These are phyloP conservation scores for Ophiocordyceps camponoti-saundersi DNA, from an alignment of 2,329 filamentous ascomycete genomes.

Conservation along the genomic window DNA sequence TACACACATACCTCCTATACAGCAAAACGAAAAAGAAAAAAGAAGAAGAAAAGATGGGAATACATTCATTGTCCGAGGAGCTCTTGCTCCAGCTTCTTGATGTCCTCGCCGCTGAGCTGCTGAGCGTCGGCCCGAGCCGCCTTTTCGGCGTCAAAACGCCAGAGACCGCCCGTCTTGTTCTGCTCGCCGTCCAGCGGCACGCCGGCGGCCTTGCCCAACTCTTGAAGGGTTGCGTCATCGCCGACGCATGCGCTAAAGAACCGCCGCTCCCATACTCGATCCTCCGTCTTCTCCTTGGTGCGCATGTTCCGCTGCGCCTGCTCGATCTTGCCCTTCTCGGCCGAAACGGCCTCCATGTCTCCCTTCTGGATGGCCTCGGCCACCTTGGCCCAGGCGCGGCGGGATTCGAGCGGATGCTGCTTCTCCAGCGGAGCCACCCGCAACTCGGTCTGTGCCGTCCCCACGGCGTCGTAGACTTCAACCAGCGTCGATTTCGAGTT, in stretches of 20 bases:
- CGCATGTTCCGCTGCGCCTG: conserved; percentile 65
- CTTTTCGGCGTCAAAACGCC: conserved; percentile 37
- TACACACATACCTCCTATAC: too few species aligned
- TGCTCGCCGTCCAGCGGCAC: conserved; percentile 33
- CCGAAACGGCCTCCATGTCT: conserved; percentile 65
- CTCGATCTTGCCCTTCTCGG: conserved; percentile 80
- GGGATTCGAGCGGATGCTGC: conserved; percentile 76
- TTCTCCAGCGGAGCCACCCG: conserved; percentile 54
- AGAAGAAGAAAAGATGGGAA: not conserved
- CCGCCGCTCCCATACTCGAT: conserved; percentile 60
- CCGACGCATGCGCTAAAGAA: conserved; percentile 52
- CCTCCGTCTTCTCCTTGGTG: conserved; percentile 57
- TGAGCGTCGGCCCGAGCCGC: conserved; percentile 20
- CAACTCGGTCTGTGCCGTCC: conserved; percentile 46
- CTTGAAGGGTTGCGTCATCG: conserved; percentile 25
- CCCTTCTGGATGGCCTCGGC: conserved; percentile 63
- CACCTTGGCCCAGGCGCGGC: conserved; percentile 77
- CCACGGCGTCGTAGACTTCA: conserved; percentile 42
- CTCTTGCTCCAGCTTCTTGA: conserved; percentile 27
- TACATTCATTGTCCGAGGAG: conserved; percentile 17
- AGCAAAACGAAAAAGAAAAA: too few species aligned
- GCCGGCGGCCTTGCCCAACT: conserved; percentile 27
- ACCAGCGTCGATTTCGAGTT: conserved; percentile 31
- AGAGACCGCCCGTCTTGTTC: conserved; percentile 44
- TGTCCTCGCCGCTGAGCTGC: conserved; percentile 19